A percentile compares a stretch with the other conserved stretches of the same genome.
phyloP scores from a whole-genome alignment of 352 stramenopile genomes.

The Globisporangium abappressorium region DNA sequence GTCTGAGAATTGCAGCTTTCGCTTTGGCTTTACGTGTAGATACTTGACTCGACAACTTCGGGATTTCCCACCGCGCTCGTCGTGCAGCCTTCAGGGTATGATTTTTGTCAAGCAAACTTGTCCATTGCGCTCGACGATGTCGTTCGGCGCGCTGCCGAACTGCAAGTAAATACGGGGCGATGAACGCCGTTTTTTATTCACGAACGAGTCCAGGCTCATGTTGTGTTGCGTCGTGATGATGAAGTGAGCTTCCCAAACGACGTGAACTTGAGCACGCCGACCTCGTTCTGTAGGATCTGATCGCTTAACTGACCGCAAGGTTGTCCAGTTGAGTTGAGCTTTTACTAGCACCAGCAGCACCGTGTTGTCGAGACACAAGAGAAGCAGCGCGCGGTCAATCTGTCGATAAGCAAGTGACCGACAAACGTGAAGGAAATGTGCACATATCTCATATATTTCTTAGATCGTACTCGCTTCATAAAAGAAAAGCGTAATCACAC shows the following conservation, averaged over 20 bases:
- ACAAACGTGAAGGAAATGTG: too few species aligned
- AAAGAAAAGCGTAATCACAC: too few species aligned
- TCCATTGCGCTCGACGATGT: too few species aligned
- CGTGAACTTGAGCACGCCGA: constrained; percentile 93
- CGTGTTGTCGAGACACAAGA: constrained; percentile 94
- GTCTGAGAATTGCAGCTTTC: too few species aligned
- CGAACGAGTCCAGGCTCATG: constrained; percentile 93
- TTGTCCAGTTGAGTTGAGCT: constrained; percentile 93
- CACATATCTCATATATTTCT: too few species aligned
- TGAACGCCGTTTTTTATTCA: constrained; percentile 94
- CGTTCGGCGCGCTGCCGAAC: constrained; percentile 86
- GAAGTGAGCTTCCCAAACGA: constrained; percentile 80
- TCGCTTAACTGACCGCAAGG: constrained; percentile 83
- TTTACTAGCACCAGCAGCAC: constrained; percentile 94
- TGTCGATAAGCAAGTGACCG: constrained; percentile 18
- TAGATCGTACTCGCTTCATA: too few species aligned
- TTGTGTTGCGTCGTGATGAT: constrained; percentile 84
- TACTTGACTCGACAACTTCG: too few species aligned
- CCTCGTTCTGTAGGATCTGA: constrained; percentile 92
- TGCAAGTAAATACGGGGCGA: constrained; percentile 87
- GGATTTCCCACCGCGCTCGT: too few species aligned
- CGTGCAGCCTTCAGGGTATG: too few species aligned
- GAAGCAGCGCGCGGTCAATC: constrained; percentile 92
- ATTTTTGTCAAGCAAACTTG: too few species aligned
- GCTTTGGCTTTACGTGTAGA: too few species aligned